These are phyloP conservation scores for Adansonia rubrostipa DNA, from an alignment of 441 rosid species.

Conservation along the genomic window DNA sequence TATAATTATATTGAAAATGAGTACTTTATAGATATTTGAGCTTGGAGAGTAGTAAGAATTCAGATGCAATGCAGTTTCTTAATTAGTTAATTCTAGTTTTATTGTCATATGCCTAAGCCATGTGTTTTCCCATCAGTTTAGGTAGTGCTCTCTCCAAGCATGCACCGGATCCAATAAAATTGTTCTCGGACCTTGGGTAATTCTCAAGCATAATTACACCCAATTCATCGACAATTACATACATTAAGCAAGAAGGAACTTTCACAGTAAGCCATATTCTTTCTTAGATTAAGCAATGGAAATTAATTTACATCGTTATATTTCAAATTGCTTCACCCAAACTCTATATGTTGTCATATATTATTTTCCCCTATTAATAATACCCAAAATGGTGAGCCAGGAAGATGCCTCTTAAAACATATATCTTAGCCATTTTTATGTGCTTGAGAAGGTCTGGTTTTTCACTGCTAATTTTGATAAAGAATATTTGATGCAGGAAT, in stretches of 20 bases:
- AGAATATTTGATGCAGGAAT: slow-evolving; percentile 8
- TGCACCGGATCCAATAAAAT: slow-evolving; percentile 13
- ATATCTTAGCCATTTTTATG: neutral
- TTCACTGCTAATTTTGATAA: neutral
- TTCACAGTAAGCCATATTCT: neutral
- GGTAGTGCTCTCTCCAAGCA: neutral
- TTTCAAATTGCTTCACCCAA: neutral
- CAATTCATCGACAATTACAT: neutral
- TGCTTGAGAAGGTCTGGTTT: neutral
- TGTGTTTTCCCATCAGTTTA: neutral
- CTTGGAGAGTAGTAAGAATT: no score
- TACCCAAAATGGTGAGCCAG: slow-evolving; percentile 8
- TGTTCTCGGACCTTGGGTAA: neutral
- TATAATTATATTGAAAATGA: no score
- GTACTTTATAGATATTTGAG: no score
- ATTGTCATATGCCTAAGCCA: neutral
- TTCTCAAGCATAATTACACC: neutral
- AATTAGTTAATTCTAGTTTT: neutral
- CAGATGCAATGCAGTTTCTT: neutral
- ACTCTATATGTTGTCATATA: neutral
- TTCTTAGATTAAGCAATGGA: neutral
- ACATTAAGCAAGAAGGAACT: slow-evolving; percentile 19
- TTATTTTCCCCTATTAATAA: neutral
- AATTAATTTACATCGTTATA: neutral
- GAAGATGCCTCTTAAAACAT: neutral